Conservation (phyloP, 371 early-diverging fungal genomes). For the Gilbertella persicaria region DNA sequence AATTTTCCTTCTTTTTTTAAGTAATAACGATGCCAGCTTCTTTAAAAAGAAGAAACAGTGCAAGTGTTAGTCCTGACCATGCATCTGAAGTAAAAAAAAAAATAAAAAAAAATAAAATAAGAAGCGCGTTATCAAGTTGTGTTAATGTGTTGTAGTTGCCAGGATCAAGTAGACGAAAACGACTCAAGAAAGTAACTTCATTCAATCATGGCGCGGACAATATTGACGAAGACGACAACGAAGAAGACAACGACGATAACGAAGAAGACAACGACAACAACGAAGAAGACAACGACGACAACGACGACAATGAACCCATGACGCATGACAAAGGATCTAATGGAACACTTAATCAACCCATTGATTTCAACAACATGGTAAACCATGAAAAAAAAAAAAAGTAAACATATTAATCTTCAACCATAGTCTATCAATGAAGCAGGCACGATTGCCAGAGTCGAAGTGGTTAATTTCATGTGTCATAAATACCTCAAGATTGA, state of each 20-base stretch:
- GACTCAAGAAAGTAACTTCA: slow-evolving; percentile 3
- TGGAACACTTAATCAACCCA: neutral
- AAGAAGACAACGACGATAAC: slow-evolving; percentile 2
- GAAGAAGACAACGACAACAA: slow-evolving; percentile 8
- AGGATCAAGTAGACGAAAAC: neutral
- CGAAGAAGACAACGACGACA: slow-evolving; percentile 3
- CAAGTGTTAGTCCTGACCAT: slow-evolving; percentile 1
- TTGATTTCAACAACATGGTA: slow-evolving; percentile 8
- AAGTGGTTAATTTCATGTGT: slow-evolving; percentile 94
- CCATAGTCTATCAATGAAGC: slow-evolving; percentile 35
- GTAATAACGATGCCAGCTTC: slow-evolving; percentile 9
- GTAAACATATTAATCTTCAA: neutral
- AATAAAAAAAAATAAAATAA: no score
- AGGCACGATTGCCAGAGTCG: slow-evolving; percentile 82
- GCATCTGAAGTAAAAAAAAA: neutral
- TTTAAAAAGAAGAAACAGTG: slow-evolving; percentile 10
- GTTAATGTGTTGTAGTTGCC: neutral
- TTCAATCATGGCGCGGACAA: no score
- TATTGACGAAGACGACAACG: neutral
- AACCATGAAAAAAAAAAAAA: neutral
- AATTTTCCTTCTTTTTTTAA: slow-evolving; percentile 1
- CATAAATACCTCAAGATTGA: slow-evolving; percentile 79
- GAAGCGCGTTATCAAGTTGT: no score
- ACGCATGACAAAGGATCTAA: neutral
- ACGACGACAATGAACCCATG: neutral